A percentile compares a stretch with the other conserved stretches of the same genome.
These are phyloP conservation scores for Diaporthe vexans DNA, from an alignment of 2,329 filamentous ascomycete species.

Conservation along the genomic window DNA sequence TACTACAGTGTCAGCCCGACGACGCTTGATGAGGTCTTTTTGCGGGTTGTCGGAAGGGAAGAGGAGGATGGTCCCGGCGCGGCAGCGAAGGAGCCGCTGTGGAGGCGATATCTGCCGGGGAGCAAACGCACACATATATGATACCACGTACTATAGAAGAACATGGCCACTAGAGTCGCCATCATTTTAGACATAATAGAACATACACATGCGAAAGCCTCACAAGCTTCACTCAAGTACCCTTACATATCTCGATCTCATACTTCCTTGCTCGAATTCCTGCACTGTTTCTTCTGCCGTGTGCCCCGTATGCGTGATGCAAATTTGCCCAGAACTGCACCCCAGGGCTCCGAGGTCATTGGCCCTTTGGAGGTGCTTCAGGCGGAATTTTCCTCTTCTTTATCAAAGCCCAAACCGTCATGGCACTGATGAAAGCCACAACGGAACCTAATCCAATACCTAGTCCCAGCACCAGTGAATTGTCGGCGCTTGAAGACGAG, in stretches of 20 bases:
- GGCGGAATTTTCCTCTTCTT: neutral
- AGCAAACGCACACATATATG: slow-evolving; percentile 14
- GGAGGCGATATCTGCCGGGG: slow-evolving; percentile 1
- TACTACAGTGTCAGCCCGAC: slow-evolving; percentile 91
- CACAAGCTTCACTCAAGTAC: neutral
- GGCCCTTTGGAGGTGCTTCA: neutral
- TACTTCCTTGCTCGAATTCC: neutral
- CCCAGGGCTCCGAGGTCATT: neutral
- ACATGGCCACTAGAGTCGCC: neutral
- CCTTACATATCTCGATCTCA: neutral
- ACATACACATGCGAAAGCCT: neutral
- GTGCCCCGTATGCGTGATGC: neutral
- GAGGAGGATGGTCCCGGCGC: slow-evolving; percentile 68
- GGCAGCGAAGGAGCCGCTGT: slow-evolving; percentile 42
- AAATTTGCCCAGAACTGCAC: neutral
- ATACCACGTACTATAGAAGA: slow-evolving; percentile 30
- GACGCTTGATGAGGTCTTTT: slow-evolving; percentile 91
- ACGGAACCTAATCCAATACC: neutral
- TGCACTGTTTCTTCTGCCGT: neutral
- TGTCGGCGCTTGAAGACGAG: neutral
- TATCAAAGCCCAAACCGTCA: neutral
- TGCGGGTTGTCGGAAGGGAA: slow-evolving; percentile 86
- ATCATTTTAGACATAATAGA: slow-evolving; percentile 19
- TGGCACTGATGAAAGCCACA: neutral
- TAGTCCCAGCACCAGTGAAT: neutral